phyloP scores from a whole-genome alignment of 495 filamentous ascomycete species.

The Chaetomidium leptoderma region DNA sequence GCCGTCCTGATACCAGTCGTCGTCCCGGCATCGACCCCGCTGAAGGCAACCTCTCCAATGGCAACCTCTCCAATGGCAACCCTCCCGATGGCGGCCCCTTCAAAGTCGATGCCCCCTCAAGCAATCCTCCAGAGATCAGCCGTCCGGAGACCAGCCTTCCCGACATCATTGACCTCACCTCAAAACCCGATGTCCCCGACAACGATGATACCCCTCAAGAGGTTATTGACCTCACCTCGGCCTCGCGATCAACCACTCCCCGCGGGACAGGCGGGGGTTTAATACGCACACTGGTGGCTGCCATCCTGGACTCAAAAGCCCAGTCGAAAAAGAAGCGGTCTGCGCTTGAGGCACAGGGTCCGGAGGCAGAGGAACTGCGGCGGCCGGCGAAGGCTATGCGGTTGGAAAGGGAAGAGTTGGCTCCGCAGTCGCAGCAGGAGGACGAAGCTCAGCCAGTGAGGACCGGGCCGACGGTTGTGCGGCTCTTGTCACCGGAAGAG shows the following conservation, averaged over 20 bases:
- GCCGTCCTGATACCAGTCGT: too few species aligned
- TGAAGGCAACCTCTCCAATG: too few species aligned
- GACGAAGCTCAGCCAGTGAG: not conserved
- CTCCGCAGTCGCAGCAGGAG: not conserved
- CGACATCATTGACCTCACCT: slow-evolving; percentile 3
- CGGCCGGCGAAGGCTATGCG: not conserved
- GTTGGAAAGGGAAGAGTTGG: not conserved
- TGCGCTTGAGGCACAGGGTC: not conserved
- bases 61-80: too few species aligned
- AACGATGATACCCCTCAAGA: not conserved
- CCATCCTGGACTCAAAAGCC: not conserved
- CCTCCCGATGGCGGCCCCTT: too few species aligned
- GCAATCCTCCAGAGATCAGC: too few species aligned
- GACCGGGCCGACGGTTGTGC: slow-evolving; percentile 6
- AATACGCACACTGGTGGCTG: not conserved
- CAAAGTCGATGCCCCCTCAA: too few species aligned
- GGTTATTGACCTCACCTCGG: not conserved
- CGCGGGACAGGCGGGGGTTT: too few species aligned
- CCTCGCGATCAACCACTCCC: not conserved
- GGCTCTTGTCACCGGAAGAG: slow-evolving; percentile 4
- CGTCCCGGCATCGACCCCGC: too few species aligned
- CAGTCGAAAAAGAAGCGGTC: not conserved
- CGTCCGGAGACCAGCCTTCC: too few species aligned
- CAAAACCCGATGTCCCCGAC: not conserved
- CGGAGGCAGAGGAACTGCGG: not conserved